These are phyloP conservation scores for Salvia splendens DNA, from an alignment of 257 asterid species.

Conservation along the genomic window DNA sequence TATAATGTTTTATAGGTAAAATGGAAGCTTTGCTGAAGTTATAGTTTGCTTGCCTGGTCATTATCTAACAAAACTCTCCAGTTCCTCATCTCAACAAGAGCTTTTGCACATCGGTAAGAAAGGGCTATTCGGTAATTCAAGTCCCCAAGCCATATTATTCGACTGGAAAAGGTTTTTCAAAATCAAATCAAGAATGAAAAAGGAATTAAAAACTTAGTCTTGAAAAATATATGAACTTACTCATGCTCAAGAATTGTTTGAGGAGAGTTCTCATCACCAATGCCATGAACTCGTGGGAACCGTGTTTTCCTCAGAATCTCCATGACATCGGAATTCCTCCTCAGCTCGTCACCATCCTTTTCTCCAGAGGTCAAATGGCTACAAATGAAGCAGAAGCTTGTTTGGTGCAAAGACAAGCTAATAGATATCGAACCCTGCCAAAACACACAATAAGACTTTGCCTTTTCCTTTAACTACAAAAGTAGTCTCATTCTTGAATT, in stretches of 20 bases:
- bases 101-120: constrained; percentile 88
- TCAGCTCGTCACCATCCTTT: constrained; percentile 91
- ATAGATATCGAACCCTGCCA: constrained; percentile 97
- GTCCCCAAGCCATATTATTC: constrained; percentile 97
- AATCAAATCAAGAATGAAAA: too few species aligned
- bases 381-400: constrained; percentile 97
- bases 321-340: constrained; percentile 96
- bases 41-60: constrained; percentile 69
- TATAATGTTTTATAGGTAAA: not conserved
- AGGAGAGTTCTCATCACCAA: constrained; percentile 76
- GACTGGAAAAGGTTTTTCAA: constrained; percentile 47
- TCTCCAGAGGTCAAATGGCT: constrained; percentile 95
- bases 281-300: constrained; percentile 77
- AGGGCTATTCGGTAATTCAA: constrained; percentile 87
- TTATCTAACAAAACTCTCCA: constrained; percentile 94
- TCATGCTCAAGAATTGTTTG: constrained; percentile 95
- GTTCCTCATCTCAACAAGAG: constrained; percentile 95
- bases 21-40: not conserved
- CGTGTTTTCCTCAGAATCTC: constrained; percentile 93
- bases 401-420: constrained; percentile 96
- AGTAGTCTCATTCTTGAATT: constrained; percentile 2
- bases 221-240: constrained; percentile 39
- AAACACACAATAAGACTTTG: constrained; percentile 24
- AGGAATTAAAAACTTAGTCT: too few species aligned
- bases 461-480: not conserved